Base-by-base conservation (phyloP, 1,284 basidiomycete genomes). In the Pseudozyma sp. region DNA sequence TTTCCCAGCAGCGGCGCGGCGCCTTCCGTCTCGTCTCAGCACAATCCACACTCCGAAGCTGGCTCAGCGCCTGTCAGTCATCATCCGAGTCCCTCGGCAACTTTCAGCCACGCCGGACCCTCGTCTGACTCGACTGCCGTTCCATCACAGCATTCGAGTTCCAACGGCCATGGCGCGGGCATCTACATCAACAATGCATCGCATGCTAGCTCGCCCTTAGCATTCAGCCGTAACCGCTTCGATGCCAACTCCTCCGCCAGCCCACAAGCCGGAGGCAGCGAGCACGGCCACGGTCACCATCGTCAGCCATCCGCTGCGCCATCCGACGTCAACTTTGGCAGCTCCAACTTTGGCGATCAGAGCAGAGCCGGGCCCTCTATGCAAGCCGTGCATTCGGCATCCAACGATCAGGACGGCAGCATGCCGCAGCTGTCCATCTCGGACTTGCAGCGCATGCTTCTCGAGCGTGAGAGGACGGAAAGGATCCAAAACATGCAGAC, bases 401-500 rank as follows among this genome's bases (percentile, higher is more conserved):
- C 29, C 31, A 51, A 17, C 53, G 67, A 67, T 3, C 57, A 54
- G 5, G 34, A 58, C 17, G 46, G 30, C 17, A 30, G 53, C 29
- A 49, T 68, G 44, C 62, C 67, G 1, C 70, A 71, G 24, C 53
- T 80, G 16, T 70, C 68, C 47, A 73, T 78, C 17, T 17, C 47
- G 0, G 79, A 81, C 43, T 34, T 79, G 30, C 72, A 79, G 47
- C 67, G 66, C 34, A 63, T 81, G 48, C 66, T 80, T 30, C 30
- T 71, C 19, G 78, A 80, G 34, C 72, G 79, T 14, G 77, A 81
- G 43, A 75, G 68, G 54, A 58, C 69, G 14, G 79, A 81, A 39
- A 57, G 76, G 5, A 67, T 79, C 14, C 79, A 81, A 55, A 78
- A 75, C 49, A 67, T 80, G 61, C 78, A 80, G 64, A 80, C 77